Evolutionary conservation across 257 asterid species (phyloP).

Genomic region (Echium plantagineum): DNA sequence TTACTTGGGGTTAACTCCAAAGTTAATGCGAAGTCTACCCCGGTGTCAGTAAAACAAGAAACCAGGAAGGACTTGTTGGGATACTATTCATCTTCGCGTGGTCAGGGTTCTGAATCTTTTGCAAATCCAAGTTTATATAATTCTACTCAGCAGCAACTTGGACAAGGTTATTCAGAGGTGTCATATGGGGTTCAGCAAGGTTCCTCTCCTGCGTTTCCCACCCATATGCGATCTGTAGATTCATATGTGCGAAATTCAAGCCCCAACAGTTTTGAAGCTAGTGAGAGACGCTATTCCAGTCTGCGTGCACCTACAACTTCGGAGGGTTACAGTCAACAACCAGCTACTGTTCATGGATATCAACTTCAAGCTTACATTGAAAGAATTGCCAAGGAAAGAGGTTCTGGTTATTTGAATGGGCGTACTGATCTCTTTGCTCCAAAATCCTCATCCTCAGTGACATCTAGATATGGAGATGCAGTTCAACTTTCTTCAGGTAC

Average conservation of each 20-base stretch:
- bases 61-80: conserved; percentile 40
- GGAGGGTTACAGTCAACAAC: conserved; percentile 60
- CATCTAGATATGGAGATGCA: conserved; percentile 31
- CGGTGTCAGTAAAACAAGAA: conserved; percentile 43
- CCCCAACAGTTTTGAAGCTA: conserved; percentile 29
- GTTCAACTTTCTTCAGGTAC: conserved; percentile 32
- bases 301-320: conserved; percentile 65
- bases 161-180: conserved; percentile 34
- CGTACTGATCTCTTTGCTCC: conserved; percentile 26
- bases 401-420: conserved; percentile 21
- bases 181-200: conserved; percentile 34
- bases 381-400: conserved; percentile 24
- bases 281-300: conserved; percentile 81
- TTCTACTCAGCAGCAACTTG: conserved; percentile 42
- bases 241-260: conserved; percentile 37
- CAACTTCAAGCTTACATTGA: conserved; percentile 41
- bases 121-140: conserved; percentile 33
- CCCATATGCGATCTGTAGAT: conserved; percentile 31
- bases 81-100: conserved; percentile 40
- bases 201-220: conserved; percentile 32
- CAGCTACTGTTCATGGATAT: conserved; percentile 80
- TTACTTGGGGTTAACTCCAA: conserved; percentile 50
- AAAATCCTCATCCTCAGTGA: conserved; percentile 29
- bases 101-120: conserved; percentile 42
- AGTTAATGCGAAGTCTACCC: conserved; percentile 39